These are phyloP conservation scores for Actinomortierella ambigua DNA, from an alignment of 371 early-diverging fungal species.

Conservation along the genomic window DNA sequence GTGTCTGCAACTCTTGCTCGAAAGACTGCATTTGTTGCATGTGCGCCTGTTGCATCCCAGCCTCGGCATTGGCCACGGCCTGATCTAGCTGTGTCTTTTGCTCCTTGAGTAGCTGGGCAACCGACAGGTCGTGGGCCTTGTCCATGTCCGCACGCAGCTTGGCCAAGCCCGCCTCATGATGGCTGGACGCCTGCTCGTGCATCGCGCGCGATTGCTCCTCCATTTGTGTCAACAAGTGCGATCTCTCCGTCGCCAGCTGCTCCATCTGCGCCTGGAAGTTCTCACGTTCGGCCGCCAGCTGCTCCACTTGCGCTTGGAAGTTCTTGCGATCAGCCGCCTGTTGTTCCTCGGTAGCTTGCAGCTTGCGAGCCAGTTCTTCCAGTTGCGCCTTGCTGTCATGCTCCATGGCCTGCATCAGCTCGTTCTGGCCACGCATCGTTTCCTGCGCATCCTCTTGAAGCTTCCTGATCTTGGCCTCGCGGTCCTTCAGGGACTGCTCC, in stretches of 20 bases:
- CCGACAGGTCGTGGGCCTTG: too few species aligned
- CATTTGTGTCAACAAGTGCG: conserved; percentile 13
- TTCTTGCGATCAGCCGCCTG: conserved; percentile 6
- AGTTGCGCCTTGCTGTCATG: conserved; percentile 21
- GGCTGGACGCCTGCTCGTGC: conserved; percentile 2
- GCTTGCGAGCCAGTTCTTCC: background rate
- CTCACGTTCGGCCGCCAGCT: conserved; percentile 26
- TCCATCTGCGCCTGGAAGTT: conserved; percentile 13
- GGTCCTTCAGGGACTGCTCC: conserved; percentile 28
- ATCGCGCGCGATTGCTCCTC: conserved; percentile 39
- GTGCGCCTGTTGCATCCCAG: conserved; percentile 19
- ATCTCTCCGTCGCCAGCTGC: conserved; percentile 11
- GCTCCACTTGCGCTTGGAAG: conserved; percentile 15
- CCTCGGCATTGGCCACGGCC: conserved; percentile 16
- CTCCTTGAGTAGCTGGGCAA: too few species aligned
- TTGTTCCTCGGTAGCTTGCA: background rate
- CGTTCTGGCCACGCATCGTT: conserved; percentile 37
- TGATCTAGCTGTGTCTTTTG: conserved; percentile 20
- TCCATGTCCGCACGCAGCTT: too few species aligned
- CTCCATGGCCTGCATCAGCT: conserved; percentile 45
- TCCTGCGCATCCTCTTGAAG: conserved; percentile 44
- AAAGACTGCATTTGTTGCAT: conserved; percentile 1
- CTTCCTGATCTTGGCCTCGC: conserved; percentile 34
- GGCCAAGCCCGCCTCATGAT: too few species aligned
- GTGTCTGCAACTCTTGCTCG: conserved; percentile 30